These are phyloP conservation scores for Cladophialophora exuberans DNA, from an alignment of 2,329 filamentous ascomycete genomes.

Conservation along the genomic window DNA sequence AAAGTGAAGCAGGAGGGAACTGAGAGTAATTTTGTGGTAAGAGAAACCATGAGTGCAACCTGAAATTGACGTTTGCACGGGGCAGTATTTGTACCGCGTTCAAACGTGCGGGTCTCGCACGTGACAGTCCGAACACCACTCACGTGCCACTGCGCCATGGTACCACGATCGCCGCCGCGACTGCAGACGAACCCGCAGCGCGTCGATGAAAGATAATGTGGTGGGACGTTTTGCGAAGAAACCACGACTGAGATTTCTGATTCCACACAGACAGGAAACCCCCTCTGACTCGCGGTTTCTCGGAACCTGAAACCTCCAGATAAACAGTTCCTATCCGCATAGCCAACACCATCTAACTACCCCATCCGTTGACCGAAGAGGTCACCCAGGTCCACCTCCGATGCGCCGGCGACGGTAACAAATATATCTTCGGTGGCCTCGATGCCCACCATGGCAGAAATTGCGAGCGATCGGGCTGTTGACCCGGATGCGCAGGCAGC, in stretches of 20 bases:
- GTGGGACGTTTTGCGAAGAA: slow-evolving; percentile 4
- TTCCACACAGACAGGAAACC: background rate
- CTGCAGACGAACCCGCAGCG: background rate
- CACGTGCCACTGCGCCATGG: slow-evolving; percentile 21
- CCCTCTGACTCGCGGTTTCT: too few relatives aligned
- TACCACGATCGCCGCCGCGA: slow-evolving; percentile 16
- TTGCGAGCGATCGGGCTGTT: slow-evolving; percentile 49
- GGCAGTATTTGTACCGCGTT: background rate
- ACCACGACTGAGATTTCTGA: background rate
- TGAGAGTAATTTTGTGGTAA: too few relatives aligned
- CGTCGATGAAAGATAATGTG: background rate
- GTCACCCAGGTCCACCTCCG: too few relatives aligned
- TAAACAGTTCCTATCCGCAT: too few relatives aligned
- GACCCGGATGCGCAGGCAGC: slow-evolving; percentile 69
- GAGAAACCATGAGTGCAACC: background rate
- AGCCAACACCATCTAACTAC: too few relatives aligned
- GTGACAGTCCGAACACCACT: slow-evolving; percentile 12
- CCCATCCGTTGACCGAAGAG: too few relatives aligned
- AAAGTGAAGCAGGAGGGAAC: too few relatives aligned
- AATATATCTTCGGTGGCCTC: slow-evolving; percentile 6
- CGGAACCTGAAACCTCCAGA: background rate
- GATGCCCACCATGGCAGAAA: slow-evolving; percentile 44
- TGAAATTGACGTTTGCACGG: background rate
- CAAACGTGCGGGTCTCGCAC: too few relatives aligned
- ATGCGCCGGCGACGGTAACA: slow-evolving; percentile 31